These are phyloP conservation scores for Coemansia sp. DNA, from an alignment of 192 early-diverging fungal genomes.

Conservation along the genomic window DNA sequence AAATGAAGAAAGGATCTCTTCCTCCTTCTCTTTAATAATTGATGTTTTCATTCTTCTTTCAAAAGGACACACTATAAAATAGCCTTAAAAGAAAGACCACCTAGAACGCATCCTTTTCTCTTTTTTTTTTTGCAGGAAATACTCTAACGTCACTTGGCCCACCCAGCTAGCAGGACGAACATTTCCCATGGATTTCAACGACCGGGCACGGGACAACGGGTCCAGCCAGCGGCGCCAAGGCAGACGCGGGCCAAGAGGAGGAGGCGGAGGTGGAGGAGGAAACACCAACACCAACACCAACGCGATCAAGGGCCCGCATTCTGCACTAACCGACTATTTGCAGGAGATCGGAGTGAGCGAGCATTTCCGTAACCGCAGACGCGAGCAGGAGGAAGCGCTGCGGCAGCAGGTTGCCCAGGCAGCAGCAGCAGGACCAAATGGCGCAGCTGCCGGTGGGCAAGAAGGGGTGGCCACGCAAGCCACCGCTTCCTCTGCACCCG, in stretches of 20 bases:
- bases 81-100: neutral
- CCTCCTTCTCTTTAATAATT: too few species aligned
- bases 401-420: constrained; percentile 4
- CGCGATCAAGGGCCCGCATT: constrained; percentile 44
- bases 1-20: too few species aligned
- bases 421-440: neutral
- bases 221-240: neutral
- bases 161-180: too few species aligned
- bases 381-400: constrained; percentile 28
- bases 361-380: constrained; percentile 45
- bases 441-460: neutral
- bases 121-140: too few species aligned
- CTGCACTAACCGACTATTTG: constrained; percentile 53
- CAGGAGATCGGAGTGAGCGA: constrained; percentile 50
- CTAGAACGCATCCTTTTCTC: neutral
- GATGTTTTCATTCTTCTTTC: neutral
- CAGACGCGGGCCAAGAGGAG: neutral
- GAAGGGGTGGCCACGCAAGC: neutral
- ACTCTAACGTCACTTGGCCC: too few species aligned
- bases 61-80: neutral
- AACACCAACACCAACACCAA: neutral
- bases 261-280: constrained; percentile 1
- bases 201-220: constrained; percentile 31
- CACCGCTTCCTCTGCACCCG: neutral
- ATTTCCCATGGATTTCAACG: constrained; percentile 37